Conservation (phyloP, 306 rosid species). For the Senna siamea region DNA sequence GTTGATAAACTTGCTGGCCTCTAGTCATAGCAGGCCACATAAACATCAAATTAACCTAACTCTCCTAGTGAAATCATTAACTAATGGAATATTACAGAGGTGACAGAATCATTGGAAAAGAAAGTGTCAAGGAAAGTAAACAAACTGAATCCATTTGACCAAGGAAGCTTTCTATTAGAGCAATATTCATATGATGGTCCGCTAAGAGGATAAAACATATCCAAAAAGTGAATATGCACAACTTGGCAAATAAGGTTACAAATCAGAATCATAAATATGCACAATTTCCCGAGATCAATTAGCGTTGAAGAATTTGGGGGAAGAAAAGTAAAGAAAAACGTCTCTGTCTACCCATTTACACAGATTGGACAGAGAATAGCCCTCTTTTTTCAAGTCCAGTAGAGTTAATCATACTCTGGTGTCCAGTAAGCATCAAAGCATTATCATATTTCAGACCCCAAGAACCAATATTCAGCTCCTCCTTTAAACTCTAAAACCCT, state of each 20-base stretch:
- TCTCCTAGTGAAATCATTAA: not conserved
- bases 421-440: not conserved
- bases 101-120: not conserved
- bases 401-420: not conserved
- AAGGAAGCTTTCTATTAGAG: not conserved
- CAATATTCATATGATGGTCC: constrained; percentile 6
- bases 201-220: not conserved
- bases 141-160: not conserved
- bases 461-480: not conserved
- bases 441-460: not conserved
- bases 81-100: not conserved
- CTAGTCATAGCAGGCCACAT: not conserved
- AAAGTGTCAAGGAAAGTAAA: not conserved
- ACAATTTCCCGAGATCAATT: not conserved
- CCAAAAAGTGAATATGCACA: not conserved
- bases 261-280: not conserved
- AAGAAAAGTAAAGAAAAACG: not conserved
- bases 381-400: not conserved
- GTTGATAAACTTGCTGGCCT: not conserved
- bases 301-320: not conserved
- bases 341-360: not conserved
- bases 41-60: not conserved
- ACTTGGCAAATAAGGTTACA: not conserved
- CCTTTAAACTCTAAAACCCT: not conserved
- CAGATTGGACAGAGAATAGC: not conserved